Conservation (phyloP, 441 rosid genomes). For the Rhodomyrtus psidioides region DNA sequence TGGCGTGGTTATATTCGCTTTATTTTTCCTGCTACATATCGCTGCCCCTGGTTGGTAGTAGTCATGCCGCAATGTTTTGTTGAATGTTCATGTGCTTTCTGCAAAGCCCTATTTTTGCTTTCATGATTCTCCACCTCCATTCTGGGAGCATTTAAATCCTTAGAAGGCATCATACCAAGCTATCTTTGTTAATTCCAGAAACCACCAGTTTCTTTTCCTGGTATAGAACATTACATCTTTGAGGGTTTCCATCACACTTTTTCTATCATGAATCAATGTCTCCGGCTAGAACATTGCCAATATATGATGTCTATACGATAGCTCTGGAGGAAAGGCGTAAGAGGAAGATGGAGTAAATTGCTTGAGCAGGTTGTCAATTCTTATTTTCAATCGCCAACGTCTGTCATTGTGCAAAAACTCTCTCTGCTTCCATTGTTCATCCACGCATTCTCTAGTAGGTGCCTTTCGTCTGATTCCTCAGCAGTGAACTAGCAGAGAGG, state of each 20-base stretch:
- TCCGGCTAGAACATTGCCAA: neutral
- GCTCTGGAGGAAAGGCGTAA: too few species aligned
- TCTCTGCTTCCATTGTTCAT: too few species aligned
- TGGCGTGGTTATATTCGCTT: too few species aligned
- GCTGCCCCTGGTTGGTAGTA: too few species aligned
- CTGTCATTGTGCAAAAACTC: too few species aligned
- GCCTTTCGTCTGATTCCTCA: too few species aligned
- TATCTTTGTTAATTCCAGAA: neutral
- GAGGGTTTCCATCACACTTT: neutral
- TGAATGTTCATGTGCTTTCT: too few species aligned
- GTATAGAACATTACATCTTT: neutral
- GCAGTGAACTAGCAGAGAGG: too few species aligned
- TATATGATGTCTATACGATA: slow-evolving; percentile 7
- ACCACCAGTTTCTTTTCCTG: neutral
- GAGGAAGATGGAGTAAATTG: slow-evolving; percentile 43
- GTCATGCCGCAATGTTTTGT: too few species aligned
- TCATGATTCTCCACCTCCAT: neutral
- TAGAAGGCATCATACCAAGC: neutral
- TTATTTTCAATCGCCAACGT: neutral
- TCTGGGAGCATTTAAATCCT: neutral
- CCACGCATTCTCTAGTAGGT: too few species aligned
- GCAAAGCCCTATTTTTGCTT: neutral
- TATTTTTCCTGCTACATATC: too few species aligned
- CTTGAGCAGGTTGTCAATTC: neutral
- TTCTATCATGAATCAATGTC: neutral